These are phyloP conservation scores for Zelopaecilomyces penicillatus DNA, from an alignment of 2,329 filamentous ascomycete genomes.

Conservation along the genomic window DNA sequence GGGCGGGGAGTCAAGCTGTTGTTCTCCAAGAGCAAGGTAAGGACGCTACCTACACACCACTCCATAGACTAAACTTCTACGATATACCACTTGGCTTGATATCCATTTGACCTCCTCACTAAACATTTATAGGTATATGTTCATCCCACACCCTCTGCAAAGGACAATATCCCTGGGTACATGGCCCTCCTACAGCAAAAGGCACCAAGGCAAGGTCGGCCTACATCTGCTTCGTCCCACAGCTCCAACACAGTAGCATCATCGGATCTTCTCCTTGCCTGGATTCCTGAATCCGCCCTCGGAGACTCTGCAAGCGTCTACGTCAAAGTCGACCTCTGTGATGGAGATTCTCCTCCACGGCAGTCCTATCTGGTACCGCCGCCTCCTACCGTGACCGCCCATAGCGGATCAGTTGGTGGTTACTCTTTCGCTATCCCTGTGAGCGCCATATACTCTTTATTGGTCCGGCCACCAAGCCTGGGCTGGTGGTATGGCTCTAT, in stretches of 20 bases:
- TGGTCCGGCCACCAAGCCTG: conserved; percentile 82
- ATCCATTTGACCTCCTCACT: neutral
- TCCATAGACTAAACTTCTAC: neutral
- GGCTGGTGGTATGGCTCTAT: conserved; percentile 99
- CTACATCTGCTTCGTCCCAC: conserved; percentile 21
- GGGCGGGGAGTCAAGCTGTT: conserved; percentile 85
- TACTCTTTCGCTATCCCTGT: conserved; percentile 91
- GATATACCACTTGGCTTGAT: neutral
- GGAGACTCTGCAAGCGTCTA: conserved; percentile 83
- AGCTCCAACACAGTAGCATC: conserved; percentile 40
- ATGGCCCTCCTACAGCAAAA: conserved; percentile 92
- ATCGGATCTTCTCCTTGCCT: conserved; percentile 77
- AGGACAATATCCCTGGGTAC: conserved; percentile 93
- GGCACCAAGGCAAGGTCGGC: conserved; percentile 34
- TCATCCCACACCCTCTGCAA: conserved; percentile 84
- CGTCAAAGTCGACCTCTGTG: conserved; percentile 87
- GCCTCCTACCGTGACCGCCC: conserved; percentile 74
- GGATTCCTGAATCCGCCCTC: conserved; percentile 83
- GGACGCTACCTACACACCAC: conserved; percentile 13
- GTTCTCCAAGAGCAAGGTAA: conserved; percentile 91
- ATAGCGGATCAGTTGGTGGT: conserved; percentile 61
- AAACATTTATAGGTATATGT: conserved; percentile 66
- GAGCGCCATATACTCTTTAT: conserved; percentile 79
- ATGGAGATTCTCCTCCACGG: conserved; percentile 69
- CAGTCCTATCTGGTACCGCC: conserved; percentile 88